Evolutionary conservation across 352 stramenopile species (phyloP).

Genomic region (Phytophthora fragariaefolia): DNA sequence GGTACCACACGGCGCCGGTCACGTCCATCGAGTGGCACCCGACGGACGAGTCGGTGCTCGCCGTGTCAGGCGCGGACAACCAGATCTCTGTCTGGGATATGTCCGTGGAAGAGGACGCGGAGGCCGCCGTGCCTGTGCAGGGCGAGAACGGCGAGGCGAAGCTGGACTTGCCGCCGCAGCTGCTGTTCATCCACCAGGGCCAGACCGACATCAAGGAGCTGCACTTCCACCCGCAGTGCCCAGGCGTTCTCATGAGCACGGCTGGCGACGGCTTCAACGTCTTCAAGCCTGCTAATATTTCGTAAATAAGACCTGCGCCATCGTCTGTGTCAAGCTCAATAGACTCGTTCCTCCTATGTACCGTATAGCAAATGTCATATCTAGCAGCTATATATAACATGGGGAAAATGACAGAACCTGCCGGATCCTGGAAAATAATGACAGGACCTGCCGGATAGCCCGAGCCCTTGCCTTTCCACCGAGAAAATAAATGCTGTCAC

Average conservation of each 20-base stretch:
- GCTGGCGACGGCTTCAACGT: conserved; percentile 97
- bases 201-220: conserved; percentile 99
- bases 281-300: conserved; percentile 97
- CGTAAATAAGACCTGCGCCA: conserved; percentile 58
- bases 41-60: conserved; percentile 98
- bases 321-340: conserved; percentile 26
- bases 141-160: conserved; percentile 60
- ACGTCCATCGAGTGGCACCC: conserved; percentile 99
- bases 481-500: too few relatives aligned
- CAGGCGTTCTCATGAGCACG: conserved; percentile 96
- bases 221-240: conserved; percentile 99
- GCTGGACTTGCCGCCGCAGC: conserved; percentile 95
- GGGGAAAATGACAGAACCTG: too few relatives aligned
- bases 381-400: too few relatives aligned
- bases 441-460: too few relatives aligned
- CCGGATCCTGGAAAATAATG: too few relatives aligned
- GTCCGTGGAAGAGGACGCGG: conserved; percentile 98
- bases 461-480: too few relatives aligned
- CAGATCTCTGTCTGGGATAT: conserved; percentile 99
- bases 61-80: conserved; percentile 94
- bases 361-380: too few relatives aligned
- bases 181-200: conserved; percentile 99
- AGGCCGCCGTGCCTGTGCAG: conserved; percentile 48
- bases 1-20: conserved; percentile 96
- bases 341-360: too few relatives aligned